A percentile compares a stretch with the other conserved stretches of the same genome.
These are phyloP conservation scores for Aurantiochytrium sp. DNA, from an alignment of 108 stramenopile genomes.

Conservation along the genomic window DNA sequence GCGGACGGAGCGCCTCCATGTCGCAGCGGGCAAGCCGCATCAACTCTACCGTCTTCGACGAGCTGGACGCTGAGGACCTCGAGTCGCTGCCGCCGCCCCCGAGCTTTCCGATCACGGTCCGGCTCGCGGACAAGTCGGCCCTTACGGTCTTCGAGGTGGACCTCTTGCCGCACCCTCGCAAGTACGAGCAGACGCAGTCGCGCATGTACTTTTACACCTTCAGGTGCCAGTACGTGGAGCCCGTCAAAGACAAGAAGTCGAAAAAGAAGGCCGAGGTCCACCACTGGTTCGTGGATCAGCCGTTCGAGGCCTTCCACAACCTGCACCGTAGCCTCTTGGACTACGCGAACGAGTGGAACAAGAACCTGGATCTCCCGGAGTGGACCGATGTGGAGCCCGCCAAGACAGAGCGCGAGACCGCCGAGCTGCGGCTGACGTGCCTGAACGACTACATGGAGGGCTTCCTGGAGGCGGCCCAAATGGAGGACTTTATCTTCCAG, in stretches of 20 bases:
- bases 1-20: too few relatives aligned
- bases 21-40: neutral
- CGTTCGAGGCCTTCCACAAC: neutral
- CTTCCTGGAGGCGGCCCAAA: neutral
- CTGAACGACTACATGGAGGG: neutral
- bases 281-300: constrained; percentile 22
- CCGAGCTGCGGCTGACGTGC: neutral
- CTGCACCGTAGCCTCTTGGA: neutral
- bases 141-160: constrained; percentile 9
- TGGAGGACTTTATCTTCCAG: neutral
- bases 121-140: neutral
- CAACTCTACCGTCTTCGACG: neutral
- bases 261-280: neutral
- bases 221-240: neutral
- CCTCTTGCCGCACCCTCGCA: neutral
- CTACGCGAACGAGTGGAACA: neutral
- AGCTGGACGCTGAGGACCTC: neutral
- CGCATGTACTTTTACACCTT: neutral
- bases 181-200: neutral
- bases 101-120: neutral
- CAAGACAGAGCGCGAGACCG: neutral
- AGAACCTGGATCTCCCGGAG: neutral
- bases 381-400: neutral
- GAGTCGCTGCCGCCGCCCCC: neutral
- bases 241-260: neutral